Evolutionary conservation across 257 asterid species (phyloP).

Genomic region (Salvia miltiorrhiza): DNA sequence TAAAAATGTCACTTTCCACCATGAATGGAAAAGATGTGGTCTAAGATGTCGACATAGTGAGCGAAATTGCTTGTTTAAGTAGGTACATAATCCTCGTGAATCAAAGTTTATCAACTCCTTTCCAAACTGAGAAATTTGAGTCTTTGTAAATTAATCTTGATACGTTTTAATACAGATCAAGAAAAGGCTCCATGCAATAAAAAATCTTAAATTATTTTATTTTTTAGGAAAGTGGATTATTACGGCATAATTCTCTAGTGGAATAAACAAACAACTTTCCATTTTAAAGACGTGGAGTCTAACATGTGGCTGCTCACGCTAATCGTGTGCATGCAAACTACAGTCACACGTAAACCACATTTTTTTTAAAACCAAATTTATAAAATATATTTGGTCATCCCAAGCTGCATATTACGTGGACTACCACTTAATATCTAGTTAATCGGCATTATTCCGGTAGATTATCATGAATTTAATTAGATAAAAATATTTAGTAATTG

Average conservation of each 20-base stretch:
- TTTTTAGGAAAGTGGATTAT: background rate
- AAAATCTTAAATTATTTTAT: background rate
- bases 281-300: background rate
- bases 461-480: no score
- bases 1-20: no score
- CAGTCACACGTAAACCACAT: conserved; percentile 24
- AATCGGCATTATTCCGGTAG: background rate
- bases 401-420: background rate
- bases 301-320: conserved; percentile 30
- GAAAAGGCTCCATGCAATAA: background rate
- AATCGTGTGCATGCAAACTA: conserved; percentile 20
- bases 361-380: background rate
- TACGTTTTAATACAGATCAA: background rate
- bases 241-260: background rate
- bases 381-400: background rate
- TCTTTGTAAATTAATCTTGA: background rate
- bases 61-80: background rate
- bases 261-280: background rate
- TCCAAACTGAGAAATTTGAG: background rate
- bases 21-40: background rate
- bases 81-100: background rate
- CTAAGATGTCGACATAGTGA: conserved; percentile 17
- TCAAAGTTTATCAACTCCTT: background rate
- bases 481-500: no score
- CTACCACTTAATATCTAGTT: conserved; percentile 4